These are phyloP conservation scores for Uronychia binucleata DNA, from an alignment of 73 alveolate genomes.

Conservation along the genomic window DNA sequence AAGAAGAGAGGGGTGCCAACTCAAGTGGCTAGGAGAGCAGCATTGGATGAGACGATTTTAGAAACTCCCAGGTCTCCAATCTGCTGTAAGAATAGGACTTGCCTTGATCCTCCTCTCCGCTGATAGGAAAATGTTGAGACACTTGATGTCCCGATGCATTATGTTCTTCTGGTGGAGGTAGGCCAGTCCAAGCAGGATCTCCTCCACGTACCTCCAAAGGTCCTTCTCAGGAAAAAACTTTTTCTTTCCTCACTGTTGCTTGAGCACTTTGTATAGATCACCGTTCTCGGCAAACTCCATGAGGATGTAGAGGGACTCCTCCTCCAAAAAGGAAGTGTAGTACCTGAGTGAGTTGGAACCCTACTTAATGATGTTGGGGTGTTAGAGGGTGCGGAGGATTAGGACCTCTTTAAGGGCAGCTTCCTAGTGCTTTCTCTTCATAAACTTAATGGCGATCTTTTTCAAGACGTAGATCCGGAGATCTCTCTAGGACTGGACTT, in stretches of 20 bases:
- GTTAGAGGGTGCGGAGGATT: slow-evolving; percentile 84
- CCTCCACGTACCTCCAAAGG: slow-evolving; percentile 91
- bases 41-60: neutral
- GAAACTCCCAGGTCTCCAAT: slow-evolving; percentile 24
- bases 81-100: too few species aligned
- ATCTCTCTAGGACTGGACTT: too few species aligned
- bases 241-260: slow-evolving; percentile 63
- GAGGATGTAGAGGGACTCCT: slow-evolving; percentile 86
- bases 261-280: slow-evolving; percentile 78
- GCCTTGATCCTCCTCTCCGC: too few species aligned
- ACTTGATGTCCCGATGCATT: slow-evolving; percentile 96
- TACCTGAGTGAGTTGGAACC: slow-evolving; percentile 35
- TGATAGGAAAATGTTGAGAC: too few species aligned
- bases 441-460: slow-evolving; percentile 88
- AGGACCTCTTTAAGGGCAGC: slow-evolving; percentile 92
- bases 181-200: slow-evolving; percentile 84
- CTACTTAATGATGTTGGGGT: slow-evolving; percentile 87
- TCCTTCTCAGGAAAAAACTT: slow-evolving; percentile 81
- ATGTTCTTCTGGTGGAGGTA: slow-evolving; percentile 89
- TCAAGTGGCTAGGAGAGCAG: slow-evolving; percentile 28
- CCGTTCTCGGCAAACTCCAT: slow-evolving; percentile 98
- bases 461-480: slow-evolving; percentile 90
- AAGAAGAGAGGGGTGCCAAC: slow-evolving; percentile 98
- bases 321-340: slow-evolving; percentile 90
- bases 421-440: slow-evolving; percentile 86